Conservation (phyloP, 345 rosid species). For the Murraya koenigii region DNA sequence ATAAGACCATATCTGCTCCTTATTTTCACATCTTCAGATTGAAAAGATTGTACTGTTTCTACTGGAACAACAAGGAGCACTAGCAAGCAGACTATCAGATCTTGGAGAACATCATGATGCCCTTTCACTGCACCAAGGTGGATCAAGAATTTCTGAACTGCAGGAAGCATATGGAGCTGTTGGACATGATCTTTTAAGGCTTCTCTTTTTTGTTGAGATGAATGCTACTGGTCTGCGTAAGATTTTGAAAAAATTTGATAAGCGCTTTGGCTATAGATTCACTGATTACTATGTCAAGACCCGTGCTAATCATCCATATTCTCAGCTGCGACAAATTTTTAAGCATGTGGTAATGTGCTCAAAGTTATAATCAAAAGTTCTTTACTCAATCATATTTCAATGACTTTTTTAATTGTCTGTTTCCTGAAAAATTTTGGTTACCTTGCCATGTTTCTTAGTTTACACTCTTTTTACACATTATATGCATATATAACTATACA, state of each 20-base stretch:
- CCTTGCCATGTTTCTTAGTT: background rate
- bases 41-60: conserved; percentile 60
- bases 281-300: conserved; percentile 80
- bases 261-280: conserved; percentile 72
- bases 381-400: background rate
- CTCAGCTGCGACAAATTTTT: conserved; percentile 77
- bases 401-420: background rate
- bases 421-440: background rate
- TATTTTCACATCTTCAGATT: conserved; percentile 36
- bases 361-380: background rate
- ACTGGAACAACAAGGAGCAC: conserved; percentile 60
- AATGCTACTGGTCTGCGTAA: conserved; percentile 73
- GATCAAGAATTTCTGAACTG: conserved; percentile 39
- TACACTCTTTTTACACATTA: background rate
- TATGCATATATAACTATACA: conserved; percentile 4
- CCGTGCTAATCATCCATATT: conserved; percentile 83
- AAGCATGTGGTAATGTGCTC: conserved; percentile 68
- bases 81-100: conserved; percentile 42
- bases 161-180: conserved; percentile 55
- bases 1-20: conserved; percentile 1
- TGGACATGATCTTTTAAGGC: conserved; percentile 60
- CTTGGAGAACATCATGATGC: conserved; percentile 50
- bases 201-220: conserved; percentile 66
- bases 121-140: conserved; percentile 40
- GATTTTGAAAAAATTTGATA: conserved; percentile 79